Conservation (phyloP, 768 basidiomycete species). For the Rhodosporidiobolus sp. region DNA sequence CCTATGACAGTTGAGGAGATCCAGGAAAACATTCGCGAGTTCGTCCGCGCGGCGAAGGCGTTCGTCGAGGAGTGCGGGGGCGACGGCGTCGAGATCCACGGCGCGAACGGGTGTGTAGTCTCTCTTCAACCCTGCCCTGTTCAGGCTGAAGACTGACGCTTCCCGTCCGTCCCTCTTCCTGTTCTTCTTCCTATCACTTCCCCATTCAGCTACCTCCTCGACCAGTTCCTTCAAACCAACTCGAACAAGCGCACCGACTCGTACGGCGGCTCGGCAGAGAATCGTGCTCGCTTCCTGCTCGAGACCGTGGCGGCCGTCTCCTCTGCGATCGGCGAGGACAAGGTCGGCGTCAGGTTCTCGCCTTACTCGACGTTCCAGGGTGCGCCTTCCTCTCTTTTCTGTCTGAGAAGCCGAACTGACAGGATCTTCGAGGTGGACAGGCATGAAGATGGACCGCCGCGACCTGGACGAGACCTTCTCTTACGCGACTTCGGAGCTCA, state of each 20-base stretch:
- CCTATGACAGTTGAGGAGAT: constrained; percentile 50
- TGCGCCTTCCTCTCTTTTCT: no score
- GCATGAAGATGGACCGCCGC: constrained; percentile 36
- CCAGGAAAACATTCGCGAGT: constrained; percentile 50
- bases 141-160: no score
- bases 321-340: constrained; percentile 57
- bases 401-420: no score
- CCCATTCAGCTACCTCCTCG: no score
- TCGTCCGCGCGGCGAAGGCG: constrained; percentile 55
- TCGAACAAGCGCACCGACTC: constrained; percentile 49
- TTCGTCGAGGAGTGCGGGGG: constrained; percentile 62
- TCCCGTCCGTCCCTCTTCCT: no score
- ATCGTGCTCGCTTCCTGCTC: constrained; percentile 59
- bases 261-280: constrained; percentile 67
- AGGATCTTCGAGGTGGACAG: no score
- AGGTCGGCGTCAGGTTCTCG: constrained; percentile 60
- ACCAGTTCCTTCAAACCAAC: constrained; percentile 31
- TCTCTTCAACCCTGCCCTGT: constrained; percentile 14
- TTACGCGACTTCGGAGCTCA: constrained; percentile 56
- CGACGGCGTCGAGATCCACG: constrained; percentile 59
- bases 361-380: constrained; percentile 42
- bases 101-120: constrained; percentile 50
- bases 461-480: constrained; percentile 44
- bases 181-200: no score
- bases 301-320: constrained; percentile 59